Evolutionary conservation across 768 basidiomycete genomes (phyloP).

Genomic region (Psilocybe tampanensis): DNA sequence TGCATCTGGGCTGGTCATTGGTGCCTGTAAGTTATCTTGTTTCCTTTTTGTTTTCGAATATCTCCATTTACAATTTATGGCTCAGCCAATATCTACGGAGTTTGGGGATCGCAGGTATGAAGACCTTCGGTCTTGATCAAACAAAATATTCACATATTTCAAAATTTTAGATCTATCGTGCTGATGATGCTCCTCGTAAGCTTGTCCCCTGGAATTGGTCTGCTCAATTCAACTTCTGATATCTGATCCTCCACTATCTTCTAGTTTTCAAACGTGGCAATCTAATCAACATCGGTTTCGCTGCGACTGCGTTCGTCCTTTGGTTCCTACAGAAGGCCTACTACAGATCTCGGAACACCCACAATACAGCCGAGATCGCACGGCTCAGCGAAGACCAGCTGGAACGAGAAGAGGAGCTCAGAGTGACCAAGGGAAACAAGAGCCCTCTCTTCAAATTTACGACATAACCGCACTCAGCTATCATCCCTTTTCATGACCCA

Average conservation of each 20-base stretch:
- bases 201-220: no score
- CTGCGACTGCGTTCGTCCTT: conserved; percentile 29
- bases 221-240: no score
- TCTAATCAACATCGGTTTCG: conserved; percentile 37
- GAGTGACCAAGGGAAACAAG: conserved; percentile 33
- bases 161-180: conserved; percentile 37
- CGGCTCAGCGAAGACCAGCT: conserved; percentile 26
- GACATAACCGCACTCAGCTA: conserved; percentile 7
- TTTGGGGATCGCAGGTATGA: conserved; percentile 33
- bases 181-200: conserved; percentile 37
- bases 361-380: conserved; percentile 21
- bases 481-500: not conserved
- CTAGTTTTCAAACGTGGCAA: conserved; percentile 38
- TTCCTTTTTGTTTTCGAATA: not conserved
- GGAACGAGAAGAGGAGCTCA: conserved; percentile 25
- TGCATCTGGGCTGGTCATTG: conserved; percentile 37
- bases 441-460: conserved; percentile 37
- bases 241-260: no score
- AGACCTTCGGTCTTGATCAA: not conserved
- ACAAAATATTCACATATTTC: not conserved
- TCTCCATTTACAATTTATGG: not conserved
- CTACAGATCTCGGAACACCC: conserved; percentile 30
- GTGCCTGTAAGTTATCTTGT: conserved; percentile 25
- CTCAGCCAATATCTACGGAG: conserved; percentile 30
- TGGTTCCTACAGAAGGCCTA: conserved; percentile 37